Evolutionary conservation across 805 yeast species (phyloP), one percentile per base, ranked within the genome.

Genomic region (Cyberlindnera misumaiensis): DNA sequence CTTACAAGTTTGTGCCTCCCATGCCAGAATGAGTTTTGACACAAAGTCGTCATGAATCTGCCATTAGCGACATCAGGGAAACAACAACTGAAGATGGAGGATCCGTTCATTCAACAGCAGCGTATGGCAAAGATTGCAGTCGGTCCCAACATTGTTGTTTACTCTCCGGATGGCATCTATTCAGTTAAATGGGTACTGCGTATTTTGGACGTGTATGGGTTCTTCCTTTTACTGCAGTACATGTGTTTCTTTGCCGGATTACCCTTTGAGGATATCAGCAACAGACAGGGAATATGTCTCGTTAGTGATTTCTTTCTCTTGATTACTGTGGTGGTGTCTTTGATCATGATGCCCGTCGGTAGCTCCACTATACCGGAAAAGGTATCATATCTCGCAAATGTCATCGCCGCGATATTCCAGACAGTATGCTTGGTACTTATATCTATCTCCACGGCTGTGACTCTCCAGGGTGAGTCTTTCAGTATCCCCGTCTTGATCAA

Each of bases 201-300:
- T 10, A 13, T 25, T 12, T 34, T 30, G 20, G 12, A 30, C 2
- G 29, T 22, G 3, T 44, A 44, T 24, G 24, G 31, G 2, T 12
- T 28, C 3, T 38, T 25, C 18, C 18, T 52, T 16, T 20, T 46
- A 3, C 11, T 34, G 0, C 46, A 47, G 30, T 52, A 52, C 32
- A 3, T 50, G 2, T 35, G 35, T 11, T 39, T 43, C 30, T 46
- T 48, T 18, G 9, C 31, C 5, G 24, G 31, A 6, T 22, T 44
- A 12, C 51, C 54, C 8, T 45, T 49, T 30, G 50, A 46, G 11
- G 42, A 40, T 9, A 28, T 51, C 18, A n/a, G n/a, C 3, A 45
- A 48, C 33, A 41, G 52, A 17, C 54, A 55, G 8, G 36, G 37
- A 1, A 25, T 49, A 7, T 44, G 48, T 22, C 11, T 44, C 14